These are phyloP conservation scores for Sporobolomyces roseus DNA, from an alignment of 768 basidiomycete genomes.

Conservation along the genomic window DNA sequence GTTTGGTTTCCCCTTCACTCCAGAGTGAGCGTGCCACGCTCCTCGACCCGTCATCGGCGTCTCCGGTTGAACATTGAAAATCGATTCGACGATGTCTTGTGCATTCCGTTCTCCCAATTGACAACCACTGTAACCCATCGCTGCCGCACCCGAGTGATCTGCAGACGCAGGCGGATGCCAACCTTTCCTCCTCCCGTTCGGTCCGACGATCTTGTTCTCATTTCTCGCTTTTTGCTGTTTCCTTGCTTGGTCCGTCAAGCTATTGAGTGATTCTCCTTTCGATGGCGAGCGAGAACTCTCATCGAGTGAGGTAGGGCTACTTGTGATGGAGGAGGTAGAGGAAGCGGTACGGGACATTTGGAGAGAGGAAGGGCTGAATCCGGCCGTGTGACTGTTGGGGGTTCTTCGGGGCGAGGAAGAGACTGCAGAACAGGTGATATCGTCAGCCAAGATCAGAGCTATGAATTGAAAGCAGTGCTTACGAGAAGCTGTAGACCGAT, in stretches of 20 bases:
- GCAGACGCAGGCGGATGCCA: slow-evolving; percentile 12
- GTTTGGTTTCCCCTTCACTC: not conserved
- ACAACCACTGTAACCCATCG: not conserved
- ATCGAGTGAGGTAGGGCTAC: not conserved
- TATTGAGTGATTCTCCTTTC: slow-evolving; percentile 3
- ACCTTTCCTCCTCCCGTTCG: not conserved
- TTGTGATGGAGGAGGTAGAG: not conserved
- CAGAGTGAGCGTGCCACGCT: slow-evolving; percentile 10
- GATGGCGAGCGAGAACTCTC: slow-evolving; percentile 2
- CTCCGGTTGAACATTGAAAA: slow-evolving; percentile 31
- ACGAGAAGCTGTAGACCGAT: slow-evolving; percentile 27
- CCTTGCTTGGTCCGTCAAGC: not conserved
- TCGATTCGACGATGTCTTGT: slow-evolving; percentile 27
- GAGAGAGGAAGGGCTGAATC: slow-evolving; percentile 7
- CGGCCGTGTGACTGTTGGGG: not conserved
- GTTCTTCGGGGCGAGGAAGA: slow-evolving; percentile 10
- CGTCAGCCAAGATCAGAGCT: too few species aligned
- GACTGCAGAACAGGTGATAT: too few species aligned
- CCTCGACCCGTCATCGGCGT: not conserved
- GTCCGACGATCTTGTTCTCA: not conserved
- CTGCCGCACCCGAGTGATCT: too few species aligned
- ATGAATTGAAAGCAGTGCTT: not conserved
- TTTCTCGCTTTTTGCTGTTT: not conserved
- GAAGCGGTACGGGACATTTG: slow-evolving; percentile 13
- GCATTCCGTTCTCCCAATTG: slow-evolving; percentile 24